Evolutionary conservation across 106 monocot genomes (phyloP), one percentile per base, ranked within the genome.

Genomic region (Dendrobium officinale): DNA sequence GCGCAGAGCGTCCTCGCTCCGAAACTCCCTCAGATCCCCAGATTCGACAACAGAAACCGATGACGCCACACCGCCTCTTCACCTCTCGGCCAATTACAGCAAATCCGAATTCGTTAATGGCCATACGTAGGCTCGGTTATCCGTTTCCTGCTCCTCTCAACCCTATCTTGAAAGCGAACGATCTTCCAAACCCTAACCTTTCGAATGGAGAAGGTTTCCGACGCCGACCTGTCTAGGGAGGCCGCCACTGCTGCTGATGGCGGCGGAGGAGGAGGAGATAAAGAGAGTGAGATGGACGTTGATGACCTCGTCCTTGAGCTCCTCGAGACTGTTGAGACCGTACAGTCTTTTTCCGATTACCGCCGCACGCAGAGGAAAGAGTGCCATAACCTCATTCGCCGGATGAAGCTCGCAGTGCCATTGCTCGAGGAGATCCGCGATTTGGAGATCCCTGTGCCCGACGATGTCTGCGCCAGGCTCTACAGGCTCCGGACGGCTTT

Each of bases 391-490:
- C 81, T 89, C 58, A 59, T 84, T 3, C 83, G 89, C 9, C 51
- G 86, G 79, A 56, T 89, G 77, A 84, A 86, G 84, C 79, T 89
- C 13, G 27, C 81, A 16, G 79, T 70, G 27, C 86, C 89, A 0
- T 41, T 89, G 29, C 70, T 89, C 27, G 84, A 89, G 33, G 89
- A 89, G 67, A 72, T 86, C 15, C 59, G 56, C 17, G 89, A 89
- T 42, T 22, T 42, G 27, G 77, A 80, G 6, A 24, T 15, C 9
- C 64, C 83, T 18, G 78, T 89, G 24, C 55, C 81, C 6, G 83
- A 81, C 6, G 70, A 51, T 15, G 84, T 84, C 8, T 72, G 75
- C 72, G 5, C 1, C 16, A 31, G 61, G 43, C 56, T 89, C 8
- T 31, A 47, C 5, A 24, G 15, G 2, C 66, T 89, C 19, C 44